Evolutionary conservation across 441 rosid species (phyloP), one percentile per base, ranked within the genome.

Genomic region (Melastoma candidum): DNA sequence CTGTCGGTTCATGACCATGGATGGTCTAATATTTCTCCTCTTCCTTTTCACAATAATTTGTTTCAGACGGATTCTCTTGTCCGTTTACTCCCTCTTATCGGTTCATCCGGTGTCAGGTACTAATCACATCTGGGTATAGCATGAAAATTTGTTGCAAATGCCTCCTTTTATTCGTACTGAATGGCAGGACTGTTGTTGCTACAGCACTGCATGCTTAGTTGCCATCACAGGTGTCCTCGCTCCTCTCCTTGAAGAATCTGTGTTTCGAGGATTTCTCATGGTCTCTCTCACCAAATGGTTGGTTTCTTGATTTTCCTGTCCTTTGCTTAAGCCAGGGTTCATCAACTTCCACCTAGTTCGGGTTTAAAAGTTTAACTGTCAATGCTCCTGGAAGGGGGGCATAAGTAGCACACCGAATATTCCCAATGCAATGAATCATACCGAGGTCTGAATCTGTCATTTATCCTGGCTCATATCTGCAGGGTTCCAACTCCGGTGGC

Each of bases 241-340:
- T 60, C 98, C 95, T 46, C 52, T 92, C 62, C 85, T 87, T 24
- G 98, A 92, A 71, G 98, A 92, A 75, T 85, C 84, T 4, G 73
- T 92, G 11, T 92, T 92, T 68, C 95, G 96, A 53, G 98, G 96
- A 39, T 92, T 92, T 77, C 78, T 87, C 49, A 79, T 92, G 98
- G 84, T 77, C 53, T 79, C 94, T 48, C 71, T 92, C 51, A 87
- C 98, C 59, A 87, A 85, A 72, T 92, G 96, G 98, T 87, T 76
- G 26, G 50, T 22, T 12, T 60, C 6, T 8, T 52, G 26, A 52
- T 13, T 52, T 3, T 29, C 7, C 13, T 51, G 8, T 7, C 44
- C 11, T 51, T 51, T 60, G 13, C 65, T 63, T 53, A 22, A 56
- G n/a, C 27, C 46, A 14, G 7, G 11, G 25, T 56, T 11, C 51